Evolutionary conservation across 2,329 filamentous ascomycete species (phyloP), one percentile per base, ranked within the genome.

Genomic region (Aphanocladium album): DNA sequence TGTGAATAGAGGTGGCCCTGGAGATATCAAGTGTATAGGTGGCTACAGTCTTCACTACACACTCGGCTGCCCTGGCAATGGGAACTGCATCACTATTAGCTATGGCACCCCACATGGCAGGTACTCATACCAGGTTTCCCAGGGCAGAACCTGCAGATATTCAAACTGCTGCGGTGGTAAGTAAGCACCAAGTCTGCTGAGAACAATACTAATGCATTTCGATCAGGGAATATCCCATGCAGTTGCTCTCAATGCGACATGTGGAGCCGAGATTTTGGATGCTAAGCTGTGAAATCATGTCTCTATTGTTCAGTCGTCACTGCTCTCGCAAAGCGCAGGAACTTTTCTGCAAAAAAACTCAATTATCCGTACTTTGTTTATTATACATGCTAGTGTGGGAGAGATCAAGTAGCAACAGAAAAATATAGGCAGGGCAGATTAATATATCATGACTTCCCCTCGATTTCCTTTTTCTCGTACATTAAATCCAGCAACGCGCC

Each of bases 401-500:
- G 30, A 5, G 30, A 5, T 30, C 16, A 39, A 39, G 35, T 39
- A 39, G 7, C 12, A 8, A 6, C 7, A 39, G 16, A 17, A 39
- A 16, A 39, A 39, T 12, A 8, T 35, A 21, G 19, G 49, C n/a
- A 30, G 30, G 2, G 33, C 19, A 12, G n/a, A 51, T 6, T 14
- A 39, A 8, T 14, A 16, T n/a, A 17, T 37, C 12, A 52, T 23
- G 5, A 14, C 8, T 53, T 16, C 17, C 30, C 12, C 30, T 35
- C 17, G 17, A n/a, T 41, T 6, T 46, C 30, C 4, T 59, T 17
- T 16, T 2, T 35, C 21, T 60, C 50, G 9, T 16, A 37, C 57
- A 62, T 60, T 23, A 62, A 39, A n/a, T 62, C 57, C n/a, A 54
- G 35, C 2, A 62, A 5, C 4, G 52, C 57, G 11, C 11, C 27